These are phyloP conservation scores for Trapa bicornis DNA, from an alignment of 345 rosid species.

Conservation along the genomic window DNA sequence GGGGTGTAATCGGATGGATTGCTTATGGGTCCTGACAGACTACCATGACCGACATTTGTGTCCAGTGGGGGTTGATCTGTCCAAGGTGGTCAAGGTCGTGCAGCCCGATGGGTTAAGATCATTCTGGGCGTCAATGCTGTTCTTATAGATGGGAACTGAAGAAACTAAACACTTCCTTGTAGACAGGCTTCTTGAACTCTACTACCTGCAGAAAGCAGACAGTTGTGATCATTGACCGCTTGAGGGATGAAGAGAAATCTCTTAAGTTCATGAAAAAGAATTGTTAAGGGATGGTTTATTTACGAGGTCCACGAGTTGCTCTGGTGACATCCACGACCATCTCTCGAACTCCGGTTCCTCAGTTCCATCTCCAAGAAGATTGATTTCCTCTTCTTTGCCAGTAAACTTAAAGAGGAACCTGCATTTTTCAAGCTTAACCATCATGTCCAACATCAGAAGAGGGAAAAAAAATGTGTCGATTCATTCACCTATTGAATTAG, in stretches of 20 bases:
- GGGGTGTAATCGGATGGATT: no score
- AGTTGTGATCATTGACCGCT: neutral
- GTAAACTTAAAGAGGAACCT: constrained; percentile 84
- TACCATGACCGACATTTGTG: no score
- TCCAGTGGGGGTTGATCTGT: constrained; percentile 61
- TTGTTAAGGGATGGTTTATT: constrained; percentile 5
- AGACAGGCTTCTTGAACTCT: constrained; percentile 85
- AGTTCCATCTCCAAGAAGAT: constrained; percentile 72
- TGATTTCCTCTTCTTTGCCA: constrained; percentile 76
- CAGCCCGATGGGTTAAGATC: constrained; percentile 25
- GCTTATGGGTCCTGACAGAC: no score
- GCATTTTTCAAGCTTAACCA: neutral
- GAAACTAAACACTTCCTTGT: constrained; percentile 51
- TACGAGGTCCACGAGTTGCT: constrained; percentile 49
- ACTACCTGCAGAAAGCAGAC: constrained; percentile 42
- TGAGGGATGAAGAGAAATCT: neutral
- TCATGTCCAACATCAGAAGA: neutral
- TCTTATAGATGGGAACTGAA: constrained; percentile 50
- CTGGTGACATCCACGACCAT: constrained; percentile 76
- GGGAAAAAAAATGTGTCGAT: neutral
- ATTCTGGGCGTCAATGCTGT: neutral
- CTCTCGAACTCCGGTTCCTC: constrained; percentile 88
- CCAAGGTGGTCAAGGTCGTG: constrained; percentile 67
- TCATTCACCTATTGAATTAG: neutral
- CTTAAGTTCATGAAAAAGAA: neutral